Evolutionary conservation across 805 yeast genomes (phyloP).

Genomic region (Grigorovia humatica): DNA sequence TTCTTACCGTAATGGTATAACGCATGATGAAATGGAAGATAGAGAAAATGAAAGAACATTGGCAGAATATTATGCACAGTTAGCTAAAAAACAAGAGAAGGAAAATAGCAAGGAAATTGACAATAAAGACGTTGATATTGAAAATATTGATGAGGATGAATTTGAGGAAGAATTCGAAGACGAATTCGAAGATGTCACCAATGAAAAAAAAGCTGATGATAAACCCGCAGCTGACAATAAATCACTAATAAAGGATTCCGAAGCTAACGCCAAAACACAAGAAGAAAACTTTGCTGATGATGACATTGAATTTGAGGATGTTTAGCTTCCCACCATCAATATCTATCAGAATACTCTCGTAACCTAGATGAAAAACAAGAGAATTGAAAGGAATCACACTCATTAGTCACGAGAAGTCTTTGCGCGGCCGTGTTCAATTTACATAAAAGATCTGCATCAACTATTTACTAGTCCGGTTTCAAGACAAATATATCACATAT

Average conservation of each 20-base stretch:
- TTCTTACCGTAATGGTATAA: slow-evolving; percentile 11
- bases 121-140: slow-evolving; percentile 37
- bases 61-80: slow-evolving; percentile 65
- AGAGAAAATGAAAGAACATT: slow-evolving; percentile 63
- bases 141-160: slow-evolving; percentile 16
- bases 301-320: slow-evolving; percentile 30
- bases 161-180: slow-evolving; percentile 16
- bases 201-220: background rate
- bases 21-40: slow-evolving; percentile 39
- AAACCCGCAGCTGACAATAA: background rate
- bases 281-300: slow-evolving; percentile 9
- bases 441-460: too few relatives aligned
- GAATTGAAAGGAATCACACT: too few relatives aligned
- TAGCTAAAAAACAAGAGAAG: slow-evolving; percentile 58
- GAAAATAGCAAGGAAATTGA: slow-evolving; percentile 39
- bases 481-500: too few relatives aligned
- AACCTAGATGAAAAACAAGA: too few relatives aligned
- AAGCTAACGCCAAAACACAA: slow-evolving; percentile 2
- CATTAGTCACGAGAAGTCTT: too few relatives aligned
- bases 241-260: slow-evolving; percentile 4
- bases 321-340: slow-evolving; percentile 3
- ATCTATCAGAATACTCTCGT: background rate
- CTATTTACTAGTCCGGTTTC: too few relatives aligned
- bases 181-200: slow-evolving; percentile 9
- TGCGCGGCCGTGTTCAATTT: too few relatives aligned